Evolutionary conservation across 345 rosid genomes (phyloP).

Genomic region (Hirschfeldia incana): DNA sequence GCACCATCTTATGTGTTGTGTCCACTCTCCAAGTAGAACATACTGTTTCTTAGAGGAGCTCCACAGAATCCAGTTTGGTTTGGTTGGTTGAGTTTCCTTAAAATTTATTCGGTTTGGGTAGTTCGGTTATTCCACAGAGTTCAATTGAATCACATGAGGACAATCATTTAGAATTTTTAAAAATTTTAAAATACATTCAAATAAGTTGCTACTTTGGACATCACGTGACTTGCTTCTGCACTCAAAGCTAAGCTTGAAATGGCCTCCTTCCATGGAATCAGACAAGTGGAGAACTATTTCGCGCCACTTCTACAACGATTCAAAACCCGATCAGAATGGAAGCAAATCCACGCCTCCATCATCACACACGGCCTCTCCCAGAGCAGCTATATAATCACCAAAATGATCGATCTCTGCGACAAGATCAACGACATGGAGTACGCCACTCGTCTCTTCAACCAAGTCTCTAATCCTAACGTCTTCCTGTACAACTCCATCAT

Average conservation of each 20-base stretch:
- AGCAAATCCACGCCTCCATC: slow-evolving; percentile 47
- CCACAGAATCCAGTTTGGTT: neutral
- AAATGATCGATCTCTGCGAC: slow-evolving; percentile 56
- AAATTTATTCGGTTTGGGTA: neutral
- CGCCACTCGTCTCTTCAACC: slow-evolving; percentile 45
- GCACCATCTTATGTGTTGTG: too few species aligned
- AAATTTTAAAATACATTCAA: neutral
- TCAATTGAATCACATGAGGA: too few species aligned
- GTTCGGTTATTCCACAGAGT: neutral
- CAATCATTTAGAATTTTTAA: too few species aligned
- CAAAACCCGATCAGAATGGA: slow-evolving; percentile 35
- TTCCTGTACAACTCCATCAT: slow-evolving; percentile 59
- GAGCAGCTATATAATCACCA: slow-evolving; percentile 54
- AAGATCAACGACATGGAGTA: slow-evolving; percentile 43
- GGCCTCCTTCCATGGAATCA: slow-evolving; percentile 28
- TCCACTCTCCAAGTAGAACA: too few species aligned
- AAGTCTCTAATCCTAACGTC: slow-evolving; percentile 46
- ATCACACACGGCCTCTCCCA: slow-evolving; percentile 46
- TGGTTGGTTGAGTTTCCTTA: neutral
- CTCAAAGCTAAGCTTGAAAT: neutral
- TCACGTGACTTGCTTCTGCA: neutral
- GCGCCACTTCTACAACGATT: slow-evolving; percentile 42
- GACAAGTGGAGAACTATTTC: slow-evolving; percentile 49
- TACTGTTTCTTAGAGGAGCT: too few species aligned
- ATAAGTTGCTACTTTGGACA: neutral